Conservation (phyloP, 768 basidiomycete species). For the Macrocybe gigantea region DNA sequence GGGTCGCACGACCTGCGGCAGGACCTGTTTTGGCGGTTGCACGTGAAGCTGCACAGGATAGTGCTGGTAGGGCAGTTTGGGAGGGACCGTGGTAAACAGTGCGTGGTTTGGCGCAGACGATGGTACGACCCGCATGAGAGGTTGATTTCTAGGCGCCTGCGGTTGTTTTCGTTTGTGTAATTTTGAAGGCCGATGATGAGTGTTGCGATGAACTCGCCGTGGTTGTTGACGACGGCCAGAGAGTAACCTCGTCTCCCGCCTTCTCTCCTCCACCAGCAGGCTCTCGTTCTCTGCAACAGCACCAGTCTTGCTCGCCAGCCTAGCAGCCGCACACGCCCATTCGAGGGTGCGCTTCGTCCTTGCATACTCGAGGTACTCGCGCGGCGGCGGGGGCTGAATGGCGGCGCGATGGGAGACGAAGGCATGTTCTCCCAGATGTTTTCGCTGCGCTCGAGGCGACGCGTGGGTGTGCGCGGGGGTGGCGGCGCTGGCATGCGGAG, state of each 20-base stretch:
- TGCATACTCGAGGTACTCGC: conserved; percentile 43
- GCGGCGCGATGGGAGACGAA: conserved; percentile 53
- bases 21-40: conserved; percentile 2
- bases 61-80: neutral
- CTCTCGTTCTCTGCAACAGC: conserved; percentile 9
- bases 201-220: neutral
- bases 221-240: too few species aligned
- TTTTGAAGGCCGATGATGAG: conserved; percentile 2
- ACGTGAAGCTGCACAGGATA: neutral
- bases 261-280: too few species aligned
- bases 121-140: neutral
- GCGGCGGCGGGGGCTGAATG: conserved; percentile 44
- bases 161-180: conserved; percentile 7
- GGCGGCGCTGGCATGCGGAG: conserved; percentile 33
- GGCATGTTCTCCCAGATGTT: conserved; percentile 54
- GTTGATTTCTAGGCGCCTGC: neutral
- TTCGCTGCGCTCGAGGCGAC: conserved; percentile 26
- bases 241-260: too few species aligned
- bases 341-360: conserved; percentile 53
- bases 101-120: neutral
- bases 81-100: neutral
- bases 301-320: conserved; percentile 40
- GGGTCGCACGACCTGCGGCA: conserved; percentile 11
- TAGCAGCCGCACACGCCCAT: conserved; percentile 67
- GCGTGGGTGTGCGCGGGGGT: conserved; percentile 25